Conservation (phyloP, 2,329 filamentous ascomycete species). For the Fusarium sp. region DNA sequence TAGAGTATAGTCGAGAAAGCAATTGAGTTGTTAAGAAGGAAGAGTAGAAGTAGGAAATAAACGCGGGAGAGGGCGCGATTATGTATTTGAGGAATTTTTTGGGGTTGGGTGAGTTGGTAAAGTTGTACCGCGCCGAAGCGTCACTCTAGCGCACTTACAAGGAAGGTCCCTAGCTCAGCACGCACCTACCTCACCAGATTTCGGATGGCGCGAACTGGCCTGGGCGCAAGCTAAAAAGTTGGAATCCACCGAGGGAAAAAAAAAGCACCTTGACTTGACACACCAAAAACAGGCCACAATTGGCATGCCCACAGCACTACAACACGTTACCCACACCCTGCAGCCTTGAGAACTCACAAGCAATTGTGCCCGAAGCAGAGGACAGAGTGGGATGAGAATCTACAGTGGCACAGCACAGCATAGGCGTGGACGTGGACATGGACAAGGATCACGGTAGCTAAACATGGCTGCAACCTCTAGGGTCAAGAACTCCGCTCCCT, state of each 20-base stretch:
- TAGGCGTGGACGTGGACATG: constrained; percentile 20
- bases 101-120: constrained; percentile 2
- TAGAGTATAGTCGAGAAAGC: constrained; percentile 6
- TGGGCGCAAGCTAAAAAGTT: constrained; percentile 30
- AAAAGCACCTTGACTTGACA: constrained; percentile 27
- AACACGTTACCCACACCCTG: constrained; percentile 37
- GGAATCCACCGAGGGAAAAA: constrained; percentile 13
- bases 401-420: constrained; percentile 25
- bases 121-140: constrained; percentile 42
- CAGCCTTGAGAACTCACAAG: constrained; percentile 9
- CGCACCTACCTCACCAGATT: constrained; percentile 3
- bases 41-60: constrained; percentile 5
- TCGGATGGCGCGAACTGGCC: constrained; percentile 36
- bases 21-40: constrained; percentile 28
- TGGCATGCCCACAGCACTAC: constrained; percentile 24
- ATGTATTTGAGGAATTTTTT: constrained; percentile 51
- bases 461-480: constrained; percentile 4
- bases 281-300: constrained; percentile 39
- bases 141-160: constrained; percentile 19
- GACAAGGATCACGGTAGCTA: constrained; percentile 13
- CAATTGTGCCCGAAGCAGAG: constrained; percentile 16
- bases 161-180: constrained; percentile 26
- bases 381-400: constrained; percentile 17
- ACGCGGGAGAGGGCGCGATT: constrained; percentile 41
- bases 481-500: constrained; percentile 34